Conservation (phyloP, 148 eudicot genomes). For the Arbutus unedo region DNA sequence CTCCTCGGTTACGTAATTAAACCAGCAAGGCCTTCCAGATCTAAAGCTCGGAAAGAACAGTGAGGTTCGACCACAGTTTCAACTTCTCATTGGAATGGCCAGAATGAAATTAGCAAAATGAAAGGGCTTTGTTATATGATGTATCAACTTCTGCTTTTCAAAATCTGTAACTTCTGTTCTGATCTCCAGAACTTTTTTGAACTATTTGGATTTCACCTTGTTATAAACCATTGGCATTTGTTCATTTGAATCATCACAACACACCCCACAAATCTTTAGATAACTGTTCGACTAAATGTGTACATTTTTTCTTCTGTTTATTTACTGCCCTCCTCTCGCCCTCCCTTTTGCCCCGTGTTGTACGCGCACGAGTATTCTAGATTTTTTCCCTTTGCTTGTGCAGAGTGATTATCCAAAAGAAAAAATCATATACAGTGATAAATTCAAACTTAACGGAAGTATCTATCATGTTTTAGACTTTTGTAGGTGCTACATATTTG, state of each 20-base stretch:
- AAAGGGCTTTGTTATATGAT: slow-evolving; percentile 5
- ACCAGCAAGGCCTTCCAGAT: slow-evolving; percentile 65
- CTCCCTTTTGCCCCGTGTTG: neutral
- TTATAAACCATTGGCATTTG: neutral
- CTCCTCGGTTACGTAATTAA: slow-evolving; percentile 62
- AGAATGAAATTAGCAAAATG: slow-evolving; percentile 11
- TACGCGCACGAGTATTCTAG: neutral
- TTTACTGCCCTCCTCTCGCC: neutral
- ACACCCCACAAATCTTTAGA: neutral
- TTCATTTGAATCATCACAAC: neutral
- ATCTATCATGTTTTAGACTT: neutral
- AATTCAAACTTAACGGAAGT: neutral
- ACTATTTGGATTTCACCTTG: neutral
- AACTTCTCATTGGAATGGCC: neutral
- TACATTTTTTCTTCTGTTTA: neutral
- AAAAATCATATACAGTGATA: neutral
- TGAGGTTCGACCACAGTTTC: slow-evolving; percentile 31
- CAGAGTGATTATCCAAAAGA: neutral
- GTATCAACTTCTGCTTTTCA: neutral
- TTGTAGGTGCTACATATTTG: neutral
- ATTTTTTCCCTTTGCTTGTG: neutral
- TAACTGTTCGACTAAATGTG: neutral
- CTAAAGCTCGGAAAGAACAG: slow-evolving; percentile 68
- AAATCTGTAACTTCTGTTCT: neutral
- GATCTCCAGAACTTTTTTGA: neutral